Base-by-base conservation (phyloP, 176 grass and related monocot genomes). In the Eleusine indica region DNA sequence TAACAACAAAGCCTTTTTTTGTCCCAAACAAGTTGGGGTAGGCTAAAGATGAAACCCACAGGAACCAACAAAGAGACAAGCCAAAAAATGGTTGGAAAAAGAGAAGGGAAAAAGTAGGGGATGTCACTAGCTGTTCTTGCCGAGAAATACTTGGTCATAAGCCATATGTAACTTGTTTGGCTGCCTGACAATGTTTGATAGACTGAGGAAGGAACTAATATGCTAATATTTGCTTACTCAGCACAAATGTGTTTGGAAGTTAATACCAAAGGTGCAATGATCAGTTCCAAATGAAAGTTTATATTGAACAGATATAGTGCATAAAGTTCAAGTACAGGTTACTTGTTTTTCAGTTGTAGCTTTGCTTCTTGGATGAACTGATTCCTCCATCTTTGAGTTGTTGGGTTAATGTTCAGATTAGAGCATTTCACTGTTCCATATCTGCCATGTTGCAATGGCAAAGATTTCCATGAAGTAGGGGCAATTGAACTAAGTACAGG, bases 281-380 rank as follows among this genome's bases (percentile, higher is more conserved):
- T 58, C 66, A 30, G 46, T 78, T 53, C 30, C 61, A 61, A 46
- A 77, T 80, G 56, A 48, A 79, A 61, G 9, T 86, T 7, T 22
- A 28, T 2, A 61, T 14, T 57, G 54, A 78, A 25, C 44, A 64
- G 30, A 38, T 7, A 72, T 83, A 73, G 48, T 78, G 37, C 22
- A 29, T 38, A 47, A 25, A 63, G 4, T 53, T n/a, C 7, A 17
- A 53, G 51, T 14, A 15, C 49, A 79, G 25, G 18, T 38, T n/a
- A 44, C 74, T 35, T 35, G 32, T 35, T 35, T 35, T 35, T 35
- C 2, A 35, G 32, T 35, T 35, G 32, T 35, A 35, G 32, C 32
- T 2, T 35, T 35, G 32, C 32, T 35, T 35, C 32, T 35, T 35
- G 32, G 32, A 35, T 2, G 32, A 35, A 35, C 32, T 35, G 32